Percentiles rank a stretch among this genome's conserved stretches.
Evolutionary conservation across 768 basidiomycete species (phyloP).

Genomic region (Amanita exitialis): DNA sequence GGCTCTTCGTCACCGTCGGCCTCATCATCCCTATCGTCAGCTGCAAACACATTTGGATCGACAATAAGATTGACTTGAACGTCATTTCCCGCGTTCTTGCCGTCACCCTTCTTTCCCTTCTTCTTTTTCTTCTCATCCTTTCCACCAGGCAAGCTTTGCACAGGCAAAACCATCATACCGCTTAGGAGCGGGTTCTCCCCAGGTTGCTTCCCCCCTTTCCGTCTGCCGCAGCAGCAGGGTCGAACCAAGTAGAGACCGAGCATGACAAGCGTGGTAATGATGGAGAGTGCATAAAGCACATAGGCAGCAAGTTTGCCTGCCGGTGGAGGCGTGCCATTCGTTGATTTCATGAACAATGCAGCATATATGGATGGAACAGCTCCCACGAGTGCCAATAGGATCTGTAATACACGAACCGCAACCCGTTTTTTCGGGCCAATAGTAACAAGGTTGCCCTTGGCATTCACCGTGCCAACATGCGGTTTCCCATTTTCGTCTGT

Average conservation of each 20-base stretch:
- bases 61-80: conserved; percentile 71
- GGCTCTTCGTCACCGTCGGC: conserved; percentile 25
- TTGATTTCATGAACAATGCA: conserved; percentile 51
- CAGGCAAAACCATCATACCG: conserved; percentile 56
- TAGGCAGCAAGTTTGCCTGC: conserved; percentile 41
- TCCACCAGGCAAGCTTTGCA: conserved; percentile 39
- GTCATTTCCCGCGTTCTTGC: conserved; percentile 25
- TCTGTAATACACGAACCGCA: conserved; percentile 35
- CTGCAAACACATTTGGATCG: conserved; percentile 48
- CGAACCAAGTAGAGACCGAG: conserved; percentile 49
- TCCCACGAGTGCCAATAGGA: conserved; percentile 39
- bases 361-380: conserved; percentile 52
- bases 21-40: conserved; percentile 25
- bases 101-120: conserved; percentile 16
- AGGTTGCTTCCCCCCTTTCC: conserved; percentile 14
- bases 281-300: conserved; percentile 46
- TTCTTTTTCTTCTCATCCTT: conserved; percentile 29
- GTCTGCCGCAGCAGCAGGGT: conserved; percentile 41
- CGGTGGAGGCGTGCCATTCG: conserved; percentile 41
- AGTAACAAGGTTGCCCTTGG: conserved; percentile 48
- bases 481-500: conserved; percentile 38
- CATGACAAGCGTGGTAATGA: conserved; percentile 38
- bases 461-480: conserved; percentile 48
- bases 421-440: conserved; percentile 53
- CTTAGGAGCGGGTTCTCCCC: conserved; percentile 18